A percentile compares a stretch with the other conserved stretches of the same genome.
These are phyloP conservation scores for Silene noctiflora DNA, from an alignment of 179 eudicot genomes.

Conservation along the genomic window DNA sequence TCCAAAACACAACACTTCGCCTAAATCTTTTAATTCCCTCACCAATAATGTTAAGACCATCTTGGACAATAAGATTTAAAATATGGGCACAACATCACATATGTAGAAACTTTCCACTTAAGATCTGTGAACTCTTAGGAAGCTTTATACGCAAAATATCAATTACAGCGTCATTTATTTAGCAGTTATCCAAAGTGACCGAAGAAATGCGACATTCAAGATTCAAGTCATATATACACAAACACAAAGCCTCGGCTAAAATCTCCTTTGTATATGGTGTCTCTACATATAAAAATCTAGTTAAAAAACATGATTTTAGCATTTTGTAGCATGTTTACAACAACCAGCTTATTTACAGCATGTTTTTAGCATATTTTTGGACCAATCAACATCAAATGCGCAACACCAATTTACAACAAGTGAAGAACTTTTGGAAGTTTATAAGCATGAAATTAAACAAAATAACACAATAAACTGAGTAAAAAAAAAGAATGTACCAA, in stretches of 20 bases:
- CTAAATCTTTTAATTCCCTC: slow-evolving; percentile 6
- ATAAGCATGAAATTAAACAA: too few species aligned
- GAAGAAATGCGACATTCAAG: not conserved
- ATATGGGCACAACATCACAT: slow-evolving; percentile 17
- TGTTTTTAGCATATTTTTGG: too few species aligned
- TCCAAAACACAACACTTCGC: not conserved
- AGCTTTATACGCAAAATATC: not conserved
- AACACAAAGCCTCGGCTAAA: not conserved
- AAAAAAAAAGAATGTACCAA: too few species aligned
- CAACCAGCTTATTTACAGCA: too few species aligned
- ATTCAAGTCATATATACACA: slow-evolving; percentile 7
- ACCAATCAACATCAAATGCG: too few species aligned
- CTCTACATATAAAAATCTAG: not conserved
- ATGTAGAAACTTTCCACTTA: slow-evolving; percentile 9
- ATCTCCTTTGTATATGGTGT: not conserved
- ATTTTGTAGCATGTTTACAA: too few species aligned
- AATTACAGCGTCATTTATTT: not conserved
- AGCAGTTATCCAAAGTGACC: slow-evolving; percentile 7
- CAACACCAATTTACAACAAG: too few species aligned
- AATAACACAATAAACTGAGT: too few species aligned
- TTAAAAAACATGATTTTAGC: not conserved
- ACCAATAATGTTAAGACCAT: slow-evolving; percentile 12
- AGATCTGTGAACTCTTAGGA: not conserved
- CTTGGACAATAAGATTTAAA: slow-evolving; percentile 14
- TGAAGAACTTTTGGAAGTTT: too few species aligned